phyloP scores from a whole-genome alignment of 352 stramenopile genomes.

The Blastocystis sp. region DNA sequence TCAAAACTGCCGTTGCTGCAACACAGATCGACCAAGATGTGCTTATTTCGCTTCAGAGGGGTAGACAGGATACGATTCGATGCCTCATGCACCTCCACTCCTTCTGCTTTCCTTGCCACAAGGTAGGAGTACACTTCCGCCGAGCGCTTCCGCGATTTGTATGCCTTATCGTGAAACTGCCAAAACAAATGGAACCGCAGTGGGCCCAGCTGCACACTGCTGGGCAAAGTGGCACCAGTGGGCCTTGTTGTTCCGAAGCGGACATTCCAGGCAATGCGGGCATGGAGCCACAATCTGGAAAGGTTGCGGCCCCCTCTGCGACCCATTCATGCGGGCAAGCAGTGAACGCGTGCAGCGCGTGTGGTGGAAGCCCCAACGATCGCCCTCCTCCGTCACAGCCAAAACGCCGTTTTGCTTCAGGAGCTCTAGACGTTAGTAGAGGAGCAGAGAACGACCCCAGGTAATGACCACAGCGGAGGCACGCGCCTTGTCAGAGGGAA shows the following conservation, averaged over 20 bases:
- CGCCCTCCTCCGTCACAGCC: conserved; percentile 21
- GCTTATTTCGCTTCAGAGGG: conserved; percentile 53
- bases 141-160: not conserved
- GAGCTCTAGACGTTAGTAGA: not conserved
- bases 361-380: conserved; percentile 51
- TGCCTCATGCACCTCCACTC: not conserved
- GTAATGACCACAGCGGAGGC: conserved; percentile 30
- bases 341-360: conserved; percentile 18
- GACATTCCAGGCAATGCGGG: conserved; percentile 32
- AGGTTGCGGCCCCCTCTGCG: not conserved
- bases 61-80: conserved; percentile 7
- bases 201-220: conserved; percentile 25
- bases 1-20: conserved; percentile 1
- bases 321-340: conserved; percentile 25
- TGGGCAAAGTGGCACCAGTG: conserved; percentile 54
- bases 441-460: conserved; percentile 1
- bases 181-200: not conserved
- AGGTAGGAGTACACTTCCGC: conserved; percentile 63
- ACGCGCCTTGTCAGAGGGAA: conserved; percentile 56
- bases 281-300: conserved; percentile 25
- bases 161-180: not conserved
- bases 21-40: conserved; percentile 37
- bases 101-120: not conserved
- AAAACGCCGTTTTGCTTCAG: not conserved
- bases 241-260: conserved; percentile 24